Evolutionary conservation across 495 filamentous ascomycete genomes (phyloP).

Genomic region (Entonaema liquescens): DNA sequence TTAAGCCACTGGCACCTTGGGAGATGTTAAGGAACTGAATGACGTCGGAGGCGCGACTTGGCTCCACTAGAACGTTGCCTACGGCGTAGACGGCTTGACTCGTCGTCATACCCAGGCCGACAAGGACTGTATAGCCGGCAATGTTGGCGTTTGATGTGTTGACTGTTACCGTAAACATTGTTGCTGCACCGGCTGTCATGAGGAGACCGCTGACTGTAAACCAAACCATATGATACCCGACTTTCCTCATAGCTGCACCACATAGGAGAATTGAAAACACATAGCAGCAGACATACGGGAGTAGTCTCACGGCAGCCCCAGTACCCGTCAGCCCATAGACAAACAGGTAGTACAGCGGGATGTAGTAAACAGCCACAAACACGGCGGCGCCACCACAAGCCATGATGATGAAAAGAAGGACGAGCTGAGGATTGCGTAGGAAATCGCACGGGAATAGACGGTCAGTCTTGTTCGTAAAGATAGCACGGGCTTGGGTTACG

Average conservation of each 20-base stretch:
- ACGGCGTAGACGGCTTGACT: neutral
- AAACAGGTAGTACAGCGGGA: neutral
- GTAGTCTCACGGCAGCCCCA: neutral
- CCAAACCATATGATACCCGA: neutral
- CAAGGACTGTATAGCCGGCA: neutral
- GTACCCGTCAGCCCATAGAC: neutral
- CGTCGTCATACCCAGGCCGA: neutral
- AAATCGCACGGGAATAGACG: neutral
- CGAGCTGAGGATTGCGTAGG: neutral
- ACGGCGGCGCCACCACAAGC: neutral
- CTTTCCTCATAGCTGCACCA: neutral
- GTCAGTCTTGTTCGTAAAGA: neutral
- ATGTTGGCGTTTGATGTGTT: neutral
- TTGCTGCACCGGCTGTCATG: neutral
- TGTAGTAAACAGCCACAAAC: neutral
- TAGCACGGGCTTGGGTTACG: neutral
- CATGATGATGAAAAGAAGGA: neutral
- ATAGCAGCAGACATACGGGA: neutral
- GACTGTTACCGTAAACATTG: neutral
- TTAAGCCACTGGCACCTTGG: neutral
- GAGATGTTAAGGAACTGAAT: neutral
- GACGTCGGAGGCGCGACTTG: neutral
- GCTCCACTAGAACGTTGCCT: neutral
- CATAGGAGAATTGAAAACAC: neutral
- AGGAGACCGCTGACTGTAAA: neutral